Percentiles rank a stretch among this genome's conserved stretches.
Conservation (phyloP, 257 asterid genomes). For the Solanum ossicruentum region DNA sequence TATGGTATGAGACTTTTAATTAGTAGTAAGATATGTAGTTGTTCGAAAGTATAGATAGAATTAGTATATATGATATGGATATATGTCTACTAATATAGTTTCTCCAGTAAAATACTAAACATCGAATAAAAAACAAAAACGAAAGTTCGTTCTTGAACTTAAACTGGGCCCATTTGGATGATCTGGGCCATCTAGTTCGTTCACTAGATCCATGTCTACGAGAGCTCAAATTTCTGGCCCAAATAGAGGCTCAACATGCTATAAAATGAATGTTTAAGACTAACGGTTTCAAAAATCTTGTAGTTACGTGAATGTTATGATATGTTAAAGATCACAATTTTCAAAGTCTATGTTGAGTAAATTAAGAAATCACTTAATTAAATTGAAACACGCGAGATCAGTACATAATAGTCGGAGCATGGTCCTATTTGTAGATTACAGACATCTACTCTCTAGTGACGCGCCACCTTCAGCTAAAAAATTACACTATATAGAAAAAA, state of each 20-base stretch:
- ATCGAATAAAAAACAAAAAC: too few species aligned
- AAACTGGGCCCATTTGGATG: not conserved
- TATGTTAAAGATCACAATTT: not conserved
- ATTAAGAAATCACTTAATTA: not conserved
- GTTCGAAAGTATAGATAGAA: too few species aligned
- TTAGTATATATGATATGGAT: too few species aligned
- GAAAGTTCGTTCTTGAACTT: too few species aligned
- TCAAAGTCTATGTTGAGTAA: not conserved
- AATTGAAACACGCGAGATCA: not conserved
- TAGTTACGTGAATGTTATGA: not conserved
- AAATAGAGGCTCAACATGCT: not conserved
- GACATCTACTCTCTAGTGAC: not conserved
- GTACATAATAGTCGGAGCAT: not conserved
- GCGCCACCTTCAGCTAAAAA: not conserved
- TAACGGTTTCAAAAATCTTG: not conserved
- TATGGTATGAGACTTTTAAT: too few species aligned
- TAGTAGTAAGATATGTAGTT: too few species aligned
- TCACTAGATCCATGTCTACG: not conserved
- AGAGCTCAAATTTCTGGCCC: not conserved
- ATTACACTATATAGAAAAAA: not conserved
- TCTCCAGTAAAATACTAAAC: too few species aligned
- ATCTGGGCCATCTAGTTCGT: not conserved
- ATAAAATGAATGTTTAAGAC: not conserved
- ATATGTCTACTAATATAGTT: too few species aligned
- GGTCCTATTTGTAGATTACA: not conserved